Evolutionary conservation across 371 early-diverging fungal species (phyloP).

Genomic region (Mucor circinelloides): DNA sequence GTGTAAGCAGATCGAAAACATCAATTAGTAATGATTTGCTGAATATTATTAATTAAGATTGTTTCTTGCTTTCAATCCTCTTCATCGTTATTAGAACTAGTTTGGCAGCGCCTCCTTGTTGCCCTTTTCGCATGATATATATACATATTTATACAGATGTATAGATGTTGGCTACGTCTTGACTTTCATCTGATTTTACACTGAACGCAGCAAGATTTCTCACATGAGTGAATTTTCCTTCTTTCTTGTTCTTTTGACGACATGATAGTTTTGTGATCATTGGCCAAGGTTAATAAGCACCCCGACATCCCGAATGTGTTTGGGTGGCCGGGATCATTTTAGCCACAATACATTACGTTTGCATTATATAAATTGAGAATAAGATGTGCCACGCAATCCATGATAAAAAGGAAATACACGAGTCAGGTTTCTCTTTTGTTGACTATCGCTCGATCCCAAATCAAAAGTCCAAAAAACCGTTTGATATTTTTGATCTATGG

Average conservation of each 20-base stretch:
- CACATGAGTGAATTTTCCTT: not conserved
- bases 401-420: slow-evolving; percentile 4
- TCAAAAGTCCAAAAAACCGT: not conserved
- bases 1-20: not conserved
- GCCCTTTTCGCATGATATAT: too few species aligned
- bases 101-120: not conserved
- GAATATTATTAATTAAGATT: slow-evolving; percentile 2
- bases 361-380: slow-evolving; percentile 1
- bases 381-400: not conserved
- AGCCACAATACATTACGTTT: slow-evolving; percentile 13
- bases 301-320: slow-evolving; percentile 9
- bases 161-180: not conserved
- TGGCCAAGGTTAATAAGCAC: slow-evolving; percentile 13
- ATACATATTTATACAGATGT: too few species aligned
- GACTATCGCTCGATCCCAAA: not conserved
- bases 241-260: not conserved
- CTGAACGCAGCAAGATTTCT: not conserved
- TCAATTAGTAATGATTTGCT: not conserved
- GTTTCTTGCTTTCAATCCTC: not conserved
- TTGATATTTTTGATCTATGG: not conserved
- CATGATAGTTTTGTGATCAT: not conserved
- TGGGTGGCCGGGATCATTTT: slow-evolving; percentile 11
- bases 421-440: not conserved
- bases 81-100: not conserved
- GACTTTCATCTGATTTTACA: not conserved